phyloP scores from a whole-genome alignment of 2,329 filamentous ascomycete genomes.

The Ceratocystis lukuohia region DNA sequence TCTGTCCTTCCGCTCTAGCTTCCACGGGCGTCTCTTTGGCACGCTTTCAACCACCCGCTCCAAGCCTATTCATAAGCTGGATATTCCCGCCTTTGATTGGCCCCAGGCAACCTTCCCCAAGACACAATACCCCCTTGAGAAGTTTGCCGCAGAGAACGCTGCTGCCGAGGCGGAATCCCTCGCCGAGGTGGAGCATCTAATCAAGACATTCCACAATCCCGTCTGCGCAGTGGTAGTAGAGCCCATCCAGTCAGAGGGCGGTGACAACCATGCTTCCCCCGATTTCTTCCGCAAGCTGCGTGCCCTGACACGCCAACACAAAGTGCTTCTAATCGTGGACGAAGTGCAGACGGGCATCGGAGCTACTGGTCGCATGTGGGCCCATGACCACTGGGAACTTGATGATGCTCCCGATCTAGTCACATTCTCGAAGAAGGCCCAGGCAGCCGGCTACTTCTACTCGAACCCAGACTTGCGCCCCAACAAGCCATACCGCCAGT shows the following conservation, averaged over 20 bases:
- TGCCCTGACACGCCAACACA: constrained; percentile 54
- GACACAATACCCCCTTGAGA: constrained; percentile 62
- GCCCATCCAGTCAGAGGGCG: constrained; percentile 71
- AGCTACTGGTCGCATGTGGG: constrained; percentile 80
- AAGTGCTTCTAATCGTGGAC: constrained; percentile 65
- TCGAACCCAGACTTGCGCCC: constrained; percentile 60
- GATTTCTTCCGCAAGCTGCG: constrained; percentile 66
- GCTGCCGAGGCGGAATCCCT: constrained; percentile 60
- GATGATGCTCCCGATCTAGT: constrained; percentile 64
- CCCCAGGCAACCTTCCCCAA: constrained; percentile 69
- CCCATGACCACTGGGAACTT: constrained; percentile 72
- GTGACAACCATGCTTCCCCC: constrained; percentile 70
- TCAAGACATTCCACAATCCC: constrained; percentile 53
- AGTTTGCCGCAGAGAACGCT: constrained; percentile 55
- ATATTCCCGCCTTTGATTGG: constrained; percentile 82
- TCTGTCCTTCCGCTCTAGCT: constrained; percentile 62
- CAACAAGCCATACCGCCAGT: constrained; percentile 74
- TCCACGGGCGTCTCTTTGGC: constrained; percentile 72
- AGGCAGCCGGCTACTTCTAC: constrained; percentile 74
- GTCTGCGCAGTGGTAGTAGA: constrained; percentile 64
- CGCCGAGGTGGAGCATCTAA: constrained; percentile 56
- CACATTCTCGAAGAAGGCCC: constrained; percentile 80
- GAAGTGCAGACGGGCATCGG: constrained; percentile 76
- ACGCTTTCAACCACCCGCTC: constrained; percentile 65
- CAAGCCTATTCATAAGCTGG: constrained; percentile 75